These are phyloP conservation scores for Rhizomucor miehei DNA, from an alignment of 371 early-diverging fungal genomes.

Conservation along the genomic window DNA sequence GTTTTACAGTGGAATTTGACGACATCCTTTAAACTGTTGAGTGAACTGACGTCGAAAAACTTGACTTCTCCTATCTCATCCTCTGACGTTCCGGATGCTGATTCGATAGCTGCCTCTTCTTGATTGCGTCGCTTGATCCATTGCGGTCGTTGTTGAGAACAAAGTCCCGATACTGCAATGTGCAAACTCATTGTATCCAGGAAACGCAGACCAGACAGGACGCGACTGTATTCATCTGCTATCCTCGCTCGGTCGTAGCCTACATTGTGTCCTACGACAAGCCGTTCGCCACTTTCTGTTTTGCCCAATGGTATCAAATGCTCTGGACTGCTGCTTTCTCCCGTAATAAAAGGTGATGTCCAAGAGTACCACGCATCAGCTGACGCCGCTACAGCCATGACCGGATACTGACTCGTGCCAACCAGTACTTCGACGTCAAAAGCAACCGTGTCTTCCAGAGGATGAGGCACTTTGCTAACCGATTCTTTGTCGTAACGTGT, in stretches of 20 bases:
- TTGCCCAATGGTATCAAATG: constrained; percentile 71
- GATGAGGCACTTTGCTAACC: constrained; percentile 27
- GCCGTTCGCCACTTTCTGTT: constrained; percentile 17
- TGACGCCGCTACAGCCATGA: constrained; percentile 83
- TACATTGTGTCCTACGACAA: constrained; percentile 92
- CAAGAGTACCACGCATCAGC: constrained; percentile 87
- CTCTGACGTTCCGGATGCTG: constrained; percentile 6
- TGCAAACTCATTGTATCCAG: constrained; percentile 96
- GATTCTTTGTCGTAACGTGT: constrained; percentile 67
- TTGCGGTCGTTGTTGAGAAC: constrained; percentile 81
- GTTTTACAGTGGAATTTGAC: constrained; percentile 76
- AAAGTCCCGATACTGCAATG: constrained; percentile 87
- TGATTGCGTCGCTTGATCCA: constrained; percentile 65
- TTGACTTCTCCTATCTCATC: constrained; percentile 7
- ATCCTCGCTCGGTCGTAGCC: constrained; percentile 91
- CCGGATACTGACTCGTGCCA: constrained; percentile 65
- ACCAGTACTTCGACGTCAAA: constrained; percentile 91
- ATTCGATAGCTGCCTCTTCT: constrained; percentile 16
- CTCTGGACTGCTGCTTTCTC: constrained; percentile 34
- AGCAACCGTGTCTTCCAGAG: constrained; percentile 66
- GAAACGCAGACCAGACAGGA: constrained; percentile 56
- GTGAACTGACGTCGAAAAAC: constrained; percentile 71
- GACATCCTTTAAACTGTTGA: constrained; percentile 79
- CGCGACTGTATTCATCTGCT: constrained; percentile 76
- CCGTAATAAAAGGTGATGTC: constrained; percentile 71